These are phyloP conservation scores for Miamiensis avidus DNA, from an alignment of 169 alveolate species.

Conservation along the genomic window DNA sequence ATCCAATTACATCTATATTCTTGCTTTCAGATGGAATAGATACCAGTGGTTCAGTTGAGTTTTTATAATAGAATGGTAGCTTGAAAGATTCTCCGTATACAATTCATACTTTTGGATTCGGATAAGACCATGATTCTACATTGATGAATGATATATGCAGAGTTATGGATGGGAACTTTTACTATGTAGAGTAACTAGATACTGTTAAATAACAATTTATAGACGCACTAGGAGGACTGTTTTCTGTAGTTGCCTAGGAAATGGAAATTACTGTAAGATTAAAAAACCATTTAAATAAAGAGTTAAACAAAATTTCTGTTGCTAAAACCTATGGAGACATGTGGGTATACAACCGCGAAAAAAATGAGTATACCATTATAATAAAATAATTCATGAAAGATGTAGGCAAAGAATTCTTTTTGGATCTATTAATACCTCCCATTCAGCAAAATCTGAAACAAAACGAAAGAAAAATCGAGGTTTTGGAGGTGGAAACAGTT, in stretches of 20 bases:
- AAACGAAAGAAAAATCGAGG: no score
- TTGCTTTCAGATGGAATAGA: constrained; percentile 60
- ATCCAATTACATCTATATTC: constrained; percentile 29
- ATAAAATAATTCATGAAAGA: no score
- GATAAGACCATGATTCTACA: constrained; percentile 55
- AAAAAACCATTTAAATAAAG: no score
- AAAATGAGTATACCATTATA: no score
- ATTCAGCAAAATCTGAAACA: no score
- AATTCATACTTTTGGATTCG: constrained; percentile 60
- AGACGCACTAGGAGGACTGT: constrained; percentile 55
- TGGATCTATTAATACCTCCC: no score
- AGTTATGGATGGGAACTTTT: constrained; percentile 53
- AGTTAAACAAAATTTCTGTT: no score
- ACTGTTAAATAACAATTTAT: constrained; percentile 50
- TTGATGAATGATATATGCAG: constrained; percentile 40
- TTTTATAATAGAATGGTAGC: not conserved
- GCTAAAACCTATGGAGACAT: no score
- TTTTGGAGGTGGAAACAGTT: no score
- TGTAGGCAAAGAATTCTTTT: no score
- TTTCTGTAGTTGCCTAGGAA: constrained; percentile 44
- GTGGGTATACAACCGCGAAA: no score
- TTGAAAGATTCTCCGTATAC: constrained; percentile 32
- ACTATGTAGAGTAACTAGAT: constrained; percentile 41
- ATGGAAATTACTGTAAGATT: no score
- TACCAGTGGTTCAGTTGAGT: not conserved